Percentiles rank a stretch among this genome's conserved stretches.
phyloP scores from a whole-genome alignment of 768 basidiomycete species.

The Lactarius deliciosus region DNA sequence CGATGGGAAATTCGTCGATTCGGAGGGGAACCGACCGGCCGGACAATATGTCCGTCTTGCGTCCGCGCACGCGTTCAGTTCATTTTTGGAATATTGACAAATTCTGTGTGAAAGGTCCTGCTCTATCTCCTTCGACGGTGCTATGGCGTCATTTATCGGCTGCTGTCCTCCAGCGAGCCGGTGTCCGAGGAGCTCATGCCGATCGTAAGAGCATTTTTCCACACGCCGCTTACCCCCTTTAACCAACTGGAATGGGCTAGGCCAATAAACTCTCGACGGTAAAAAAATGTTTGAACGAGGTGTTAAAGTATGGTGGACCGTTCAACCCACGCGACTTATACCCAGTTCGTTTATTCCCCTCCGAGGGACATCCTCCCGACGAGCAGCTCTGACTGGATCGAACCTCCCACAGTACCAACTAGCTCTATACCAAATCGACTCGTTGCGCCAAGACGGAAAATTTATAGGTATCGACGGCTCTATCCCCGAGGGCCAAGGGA shows the following conservation, averaged over 20 bases:
- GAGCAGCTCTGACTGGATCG: constrained; percentile 13
- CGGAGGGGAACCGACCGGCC: constrained; percentile 85
- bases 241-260: constrained; percentile 40
- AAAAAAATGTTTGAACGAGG: constrained; percentile 96
- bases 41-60: constrained; percentile 84
- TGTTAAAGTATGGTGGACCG: constrained; percentile 91
- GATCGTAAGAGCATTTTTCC: constrained; percentile 53
- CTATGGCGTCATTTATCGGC: constrained; percentile 91
- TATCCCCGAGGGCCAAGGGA: constrained; percentile 95
- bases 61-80: neutral
- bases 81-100: constrained; percentile 9
- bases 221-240: neutral
- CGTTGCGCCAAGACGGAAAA: constrained; percentile 88
- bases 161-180: constrained; percentile 93
- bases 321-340: constrained; percentile 91
- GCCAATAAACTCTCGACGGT: constrained; percentile 96
- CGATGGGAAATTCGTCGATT: constrained; percentile 95
- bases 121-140: constrained; percentile 92
- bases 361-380: neutral
- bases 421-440: constrained; percentile 93
- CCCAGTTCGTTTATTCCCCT: constrained; percentile 57
- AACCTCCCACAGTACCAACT: constrained; percentile 74
- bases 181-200: constrained; percentile 99
- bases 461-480: constrained; percentile 86
- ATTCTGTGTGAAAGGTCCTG: constrained; percentile 60